Evolutionary conservation across 441 rosid genomes (phyloP).

Genomic region (Pelargonium australe): DNA sequence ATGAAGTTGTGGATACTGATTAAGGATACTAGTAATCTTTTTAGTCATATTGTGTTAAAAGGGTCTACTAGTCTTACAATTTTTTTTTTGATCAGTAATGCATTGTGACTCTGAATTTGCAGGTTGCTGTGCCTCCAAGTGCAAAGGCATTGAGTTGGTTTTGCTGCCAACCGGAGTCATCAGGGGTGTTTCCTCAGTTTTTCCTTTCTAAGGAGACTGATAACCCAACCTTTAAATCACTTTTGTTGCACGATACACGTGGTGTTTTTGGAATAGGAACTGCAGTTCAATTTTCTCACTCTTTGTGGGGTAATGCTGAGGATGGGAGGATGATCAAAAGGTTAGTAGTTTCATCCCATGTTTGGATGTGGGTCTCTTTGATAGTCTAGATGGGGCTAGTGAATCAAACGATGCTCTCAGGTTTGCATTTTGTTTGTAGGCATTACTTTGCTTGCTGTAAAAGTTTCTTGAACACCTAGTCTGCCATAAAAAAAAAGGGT

Average conservation of each 20-base stretch:
- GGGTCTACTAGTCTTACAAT: too few species aligned
- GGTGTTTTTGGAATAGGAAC: slow-evolving; percentile 81
- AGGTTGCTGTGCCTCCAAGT: slow-evolving; percentile 88
- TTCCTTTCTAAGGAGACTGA: slow-evolving; percentile 61
- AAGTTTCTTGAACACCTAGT: too few species aligned
- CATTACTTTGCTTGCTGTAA: too few species aligned
- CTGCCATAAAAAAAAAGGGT: too few species aligned
- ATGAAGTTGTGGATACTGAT: too few species aligned
- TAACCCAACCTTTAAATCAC: slow-evolving; percentile 43
- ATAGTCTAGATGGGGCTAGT: neutral
- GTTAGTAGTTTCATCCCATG: slow-evolving; percentile 28
- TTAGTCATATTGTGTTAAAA: neutral
- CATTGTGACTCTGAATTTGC: slow-evolving; percentile 15
- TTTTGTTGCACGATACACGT: slow-evolving; percentile 45
- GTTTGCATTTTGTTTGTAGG: slow-evolving; percentile 3
- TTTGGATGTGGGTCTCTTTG: neutral
- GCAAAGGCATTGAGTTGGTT: slow-evolving; percentile 83
- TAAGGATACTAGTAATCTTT: neutral
- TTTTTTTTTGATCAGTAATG: neutral
- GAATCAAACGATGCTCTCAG: neutral
- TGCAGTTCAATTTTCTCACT: slow-evolving; percentile 53
- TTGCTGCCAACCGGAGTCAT: slow-evolving; percentile 55
- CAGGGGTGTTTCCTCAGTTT: slow-evolving; percentile 63
- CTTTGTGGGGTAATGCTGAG: slow-evolving; percentile 28
- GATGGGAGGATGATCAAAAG: slow-evolving; percentile 36